These are phyloP conservation scores for Ophiobolus disseminans DNA, from an alignment of 2,329 filamentous ascomycete genomes.

Conservation along the genomic window DNA sequence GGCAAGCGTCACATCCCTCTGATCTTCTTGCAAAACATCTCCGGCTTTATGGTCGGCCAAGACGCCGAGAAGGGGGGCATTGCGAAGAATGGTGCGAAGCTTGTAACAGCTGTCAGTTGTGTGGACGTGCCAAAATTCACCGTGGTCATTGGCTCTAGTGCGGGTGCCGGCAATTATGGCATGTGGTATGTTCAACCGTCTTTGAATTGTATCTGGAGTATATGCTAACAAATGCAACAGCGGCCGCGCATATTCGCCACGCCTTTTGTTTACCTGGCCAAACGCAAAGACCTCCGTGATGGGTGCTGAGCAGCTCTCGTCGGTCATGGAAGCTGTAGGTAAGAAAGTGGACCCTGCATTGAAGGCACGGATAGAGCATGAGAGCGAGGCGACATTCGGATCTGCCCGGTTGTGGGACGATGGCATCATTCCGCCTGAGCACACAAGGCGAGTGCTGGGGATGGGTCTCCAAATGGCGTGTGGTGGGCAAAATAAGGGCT, in stretches of 20 bases:
- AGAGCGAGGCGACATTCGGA: constrained; percentile 89
- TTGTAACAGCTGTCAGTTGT: constrained; percentile 93
- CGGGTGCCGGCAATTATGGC: constrained; percentile 95
- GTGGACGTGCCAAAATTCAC: constrained; percentile 97
- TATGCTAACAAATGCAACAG: constrained; percentile 48
- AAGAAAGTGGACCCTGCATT: constrained; percentile 81
- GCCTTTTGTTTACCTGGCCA: constrained; percentile 96
- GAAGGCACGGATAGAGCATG: constrained; percentile 82
- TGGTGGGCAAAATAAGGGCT: constrained; percentile 46
- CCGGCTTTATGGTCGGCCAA: constrained; percentile 95
- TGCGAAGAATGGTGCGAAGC: constrained; percentile 96
- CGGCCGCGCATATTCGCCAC: constrained; percentile 87
- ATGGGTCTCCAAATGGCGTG: constrained; percentile 57
- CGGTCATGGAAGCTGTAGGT: constrained; percentile 95
- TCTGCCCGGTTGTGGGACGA: constrained; percentile 85
- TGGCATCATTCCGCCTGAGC: constrained; percentile 58
- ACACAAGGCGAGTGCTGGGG: constrained; percentile 58
- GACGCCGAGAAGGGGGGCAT: constrained; percentile 94
- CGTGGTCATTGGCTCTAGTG: constrained; percentile 90
- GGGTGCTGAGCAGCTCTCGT: constrained; percentile 88
- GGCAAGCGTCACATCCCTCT: constrained; percentile 87
- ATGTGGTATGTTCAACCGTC: constrained; percentile 72
- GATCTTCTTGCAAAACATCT: constrained; percentile 95
- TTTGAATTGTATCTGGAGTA: background rate
- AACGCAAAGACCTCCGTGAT: constrained; percentile 97